A percentile compares a stretch with the other conserved stretches of the same genome.
Conservation (phyloP, 345 rosid genomes). For the Murraya koenigii region DNA sequence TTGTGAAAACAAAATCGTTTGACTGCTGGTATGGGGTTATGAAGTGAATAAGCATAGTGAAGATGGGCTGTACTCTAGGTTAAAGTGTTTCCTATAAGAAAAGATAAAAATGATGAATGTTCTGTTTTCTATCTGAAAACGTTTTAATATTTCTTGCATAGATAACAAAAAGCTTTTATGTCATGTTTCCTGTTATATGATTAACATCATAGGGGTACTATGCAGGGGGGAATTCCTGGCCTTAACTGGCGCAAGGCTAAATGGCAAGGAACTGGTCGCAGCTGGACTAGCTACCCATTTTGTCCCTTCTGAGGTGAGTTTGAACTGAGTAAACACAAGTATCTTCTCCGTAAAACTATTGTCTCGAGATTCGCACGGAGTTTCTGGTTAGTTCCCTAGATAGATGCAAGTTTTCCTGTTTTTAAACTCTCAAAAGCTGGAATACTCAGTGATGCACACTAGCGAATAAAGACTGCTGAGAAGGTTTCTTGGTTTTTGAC, state of each 20-base stretch:
- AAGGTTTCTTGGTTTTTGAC: not conserved
- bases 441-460: not conserved
- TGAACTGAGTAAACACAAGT: not conserved
- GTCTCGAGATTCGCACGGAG: not conserved
- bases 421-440: not conserved
- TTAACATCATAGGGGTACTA: slow-evolving; percentile 1
- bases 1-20: not conserved
- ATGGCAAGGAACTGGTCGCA: slow-evolving; percentile 75
- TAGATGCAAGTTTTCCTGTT: not conserved
- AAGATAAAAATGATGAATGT: not conserved
- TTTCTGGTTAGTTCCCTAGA: not conserved
- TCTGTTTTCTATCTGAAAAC: not conserved
- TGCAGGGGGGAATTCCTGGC: slow-evolving; percentile 96
- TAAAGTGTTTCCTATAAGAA: not conserved
- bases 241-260: slow-evolving; percentile 82
- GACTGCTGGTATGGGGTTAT: not conserved
- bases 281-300: slow-evolving; percentile 87
- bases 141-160: not conserved
- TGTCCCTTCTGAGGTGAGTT: slow-evolving; percentile 73
- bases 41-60: not conserved
- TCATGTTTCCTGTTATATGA: not conserved
- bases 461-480: not conserved
- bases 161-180: not conserved
- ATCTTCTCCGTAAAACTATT: not conserved
- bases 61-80: not conserved